Base-by-base conservation (phyloP, 345 rosid species). In the Raphanus sativus region DNA sequence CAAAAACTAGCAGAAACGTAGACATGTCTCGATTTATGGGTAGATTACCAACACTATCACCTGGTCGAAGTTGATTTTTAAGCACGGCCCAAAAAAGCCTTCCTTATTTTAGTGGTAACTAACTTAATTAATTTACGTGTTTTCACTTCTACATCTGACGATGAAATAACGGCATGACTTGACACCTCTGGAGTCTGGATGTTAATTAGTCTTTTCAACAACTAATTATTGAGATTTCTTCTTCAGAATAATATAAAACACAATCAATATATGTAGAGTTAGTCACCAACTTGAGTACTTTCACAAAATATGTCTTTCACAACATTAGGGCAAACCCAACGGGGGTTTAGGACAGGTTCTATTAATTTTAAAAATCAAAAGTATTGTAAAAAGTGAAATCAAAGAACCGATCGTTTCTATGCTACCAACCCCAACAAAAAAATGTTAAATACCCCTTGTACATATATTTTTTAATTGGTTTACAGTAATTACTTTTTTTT, bases 21-120 rank as follows among this genome's bases (percentile, higher is more conserved):
- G 59, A 45, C 42, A 72, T 17, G 77, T 66, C 69, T 56, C 26
- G 66, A 33, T 61, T 62, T 29, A 61, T 25, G 64, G 24, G 81
- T 78, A 67, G 81, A 61, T 78, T 15, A 78, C 77, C 81, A 78
- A 59, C 45, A 71, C 8, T 66, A 45, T 73, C 63, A 59, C 61
- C 24, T 32, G 66, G 80, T 70, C 75, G 30, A 34, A 10, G 45
- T 56, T 66, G 77, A 67, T 70, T 45, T 66, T 60, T 16, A 59
- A 42, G 21, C 58, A 64, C 65, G 26, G 5, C 65, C 16, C 54
- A 13, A 13, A 25, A 0, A 30, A 21, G 48, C 30, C 67, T 77
- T 30, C 29, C 11, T 50, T 54, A 9, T 7, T n/a, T 72, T 16
- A 33, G 25, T 25, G 74, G 59, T 66, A 48, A 70, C 48, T 42